Conservation (phyloP, 1,139 yeast genomes). For the Zygotorulaspora mrakii region DNA sequence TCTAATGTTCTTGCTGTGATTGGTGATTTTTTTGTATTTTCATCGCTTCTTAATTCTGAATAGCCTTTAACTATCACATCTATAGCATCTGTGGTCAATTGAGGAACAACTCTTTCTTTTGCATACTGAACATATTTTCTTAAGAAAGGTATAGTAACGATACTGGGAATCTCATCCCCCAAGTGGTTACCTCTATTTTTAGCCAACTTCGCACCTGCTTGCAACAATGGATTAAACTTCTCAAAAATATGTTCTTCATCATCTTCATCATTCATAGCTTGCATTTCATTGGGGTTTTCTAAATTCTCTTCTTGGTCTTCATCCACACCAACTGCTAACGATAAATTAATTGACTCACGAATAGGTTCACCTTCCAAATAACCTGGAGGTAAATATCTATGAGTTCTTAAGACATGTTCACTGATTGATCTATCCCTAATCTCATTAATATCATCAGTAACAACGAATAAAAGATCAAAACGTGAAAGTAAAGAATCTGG, state of each 20-base stretch:
- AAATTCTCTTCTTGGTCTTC: constrained; percentile 31
- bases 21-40: constrained; percentile 80
- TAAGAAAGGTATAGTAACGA: constrained; percentile 78
- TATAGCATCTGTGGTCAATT: constrained; percentile 71
- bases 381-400: constrained; percentile 85
- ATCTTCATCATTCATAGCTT: constrained; percentile 32
- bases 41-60: constrained; percentile 80
- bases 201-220: constrained; percentile 62
- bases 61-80: constrained; percentile 78
- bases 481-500: constrained; percentile 97
- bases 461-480: constrained; percentile 91
- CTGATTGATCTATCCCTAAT: constrained; percentile 80
- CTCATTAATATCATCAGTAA: constrained; percentile 90
- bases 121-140: constrained; percentile 94
- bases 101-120: constrained; percentile 82
- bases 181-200: constrained; percentile 36
- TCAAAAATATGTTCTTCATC: constrained; percentile 60
- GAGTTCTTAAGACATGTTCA: constrained; percentile 94
- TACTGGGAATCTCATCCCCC: constrained; percentile 50
- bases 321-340: constrained; percentile 77
- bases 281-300: constrained; percentile 23
- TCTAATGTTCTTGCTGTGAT: constrained; percentile 97
- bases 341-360: constrained; percentile 65
- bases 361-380: constrained; percentile 92
- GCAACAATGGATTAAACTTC: constrained; percentile 76